These are phyloP conservation scores for Tetradesmus obliquus DNA, from an alignment of 139 green algal species.

Conservation along the genomic window DNA sequence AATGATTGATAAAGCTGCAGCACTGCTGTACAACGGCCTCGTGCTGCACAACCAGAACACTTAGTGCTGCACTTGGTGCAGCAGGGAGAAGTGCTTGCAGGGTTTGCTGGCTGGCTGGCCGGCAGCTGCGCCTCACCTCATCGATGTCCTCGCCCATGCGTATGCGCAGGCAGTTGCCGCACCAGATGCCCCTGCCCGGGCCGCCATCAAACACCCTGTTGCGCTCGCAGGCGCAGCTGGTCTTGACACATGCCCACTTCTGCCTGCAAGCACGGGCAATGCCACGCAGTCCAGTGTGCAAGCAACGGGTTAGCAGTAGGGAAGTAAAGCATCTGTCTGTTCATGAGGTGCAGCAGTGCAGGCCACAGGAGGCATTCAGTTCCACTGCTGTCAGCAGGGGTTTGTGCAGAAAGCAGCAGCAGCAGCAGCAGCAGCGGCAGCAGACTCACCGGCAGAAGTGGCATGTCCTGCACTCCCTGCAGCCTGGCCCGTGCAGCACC, in stretches of 20 bases:
- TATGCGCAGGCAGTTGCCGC: conserved; percentile 65
- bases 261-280: conserved; percentile 53
- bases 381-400: background rate
- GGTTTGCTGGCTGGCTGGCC: too few relatives aligned
- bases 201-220: conserved; percentile 47
- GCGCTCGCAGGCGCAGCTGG: conserved; percentile 53
- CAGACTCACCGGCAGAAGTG: conserved; percentile 69
- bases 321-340: background rate
- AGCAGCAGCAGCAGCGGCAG: background rate
- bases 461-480: conserved; percentile 64
- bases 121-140: conserved; percentile 39
- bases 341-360: background rate
- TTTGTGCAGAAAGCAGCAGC: background rate
- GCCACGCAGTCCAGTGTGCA: background rate
- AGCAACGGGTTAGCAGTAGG: background rate
- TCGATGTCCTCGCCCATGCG: conserved; percentile 77
- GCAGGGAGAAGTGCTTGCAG: background rate
- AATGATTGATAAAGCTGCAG: too few relatives aligned
- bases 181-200: conserved; percentile 59
- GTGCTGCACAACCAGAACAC: too few relatives aligned
- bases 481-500: conserved; percentile 51
- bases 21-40: too few relatives aligned
- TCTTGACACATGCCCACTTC: conserved; percentile 67
- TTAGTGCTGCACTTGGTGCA: too few relatives aligned
- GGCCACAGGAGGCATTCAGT: background rate